Conservation (phyloP, 768 basidiomycete species). For the Obba rivulosa region DNA sequence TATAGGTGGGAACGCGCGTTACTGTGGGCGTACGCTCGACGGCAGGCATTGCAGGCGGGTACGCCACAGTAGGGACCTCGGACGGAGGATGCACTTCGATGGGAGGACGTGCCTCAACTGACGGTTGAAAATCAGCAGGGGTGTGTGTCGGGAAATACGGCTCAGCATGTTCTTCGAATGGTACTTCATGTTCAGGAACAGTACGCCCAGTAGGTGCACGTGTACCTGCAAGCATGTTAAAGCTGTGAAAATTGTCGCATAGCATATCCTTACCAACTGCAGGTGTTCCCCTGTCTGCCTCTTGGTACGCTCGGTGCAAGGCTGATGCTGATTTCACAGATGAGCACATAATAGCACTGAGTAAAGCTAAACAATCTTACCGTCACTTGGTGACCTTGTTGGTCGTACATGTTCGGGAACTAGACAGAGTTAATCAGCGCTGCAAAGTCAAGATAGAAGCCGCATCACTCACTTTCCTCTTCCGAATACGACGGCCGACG, state of each 20-base stretch:
- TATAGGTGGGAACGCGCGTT: background rate
- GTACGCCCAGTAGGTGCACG: background rate
- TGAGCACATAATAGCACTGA: no score
- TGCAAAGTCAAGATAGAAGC: no score
- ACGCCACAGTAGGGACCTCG: no score
- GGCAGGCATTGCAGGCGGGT: background rate
- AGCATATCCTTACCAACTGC: background rate
- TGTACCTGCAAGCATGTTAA: background rate
- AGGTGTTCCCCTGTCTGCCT: slow-evolving; percentile 3
- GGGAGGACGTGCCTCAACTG: no score
- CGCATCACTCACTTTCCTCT: no score
- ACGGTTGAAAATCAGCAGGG: no score
- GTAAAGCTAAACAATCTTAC: background rate
- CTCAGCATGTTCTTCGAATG: no score
- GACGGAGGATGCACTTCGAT: no score
- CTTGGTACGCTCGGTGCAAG: background rate
- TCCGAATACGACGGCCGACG: no score
- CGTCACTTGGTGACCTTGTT: background rate
- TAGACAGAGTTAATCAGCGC: no score
- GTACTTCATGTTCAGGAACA: background rate
- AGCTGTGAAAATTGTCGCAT: background rate
- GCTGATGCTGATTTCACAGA: background rate
- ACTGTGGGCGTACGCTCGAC: background rate
- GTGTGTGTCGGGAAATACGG: no score
- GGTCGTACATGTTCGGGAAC: background rate